Conservation (phyloP, 352 stramenopile species). For the Phytophthora pinifolia region DNA sequence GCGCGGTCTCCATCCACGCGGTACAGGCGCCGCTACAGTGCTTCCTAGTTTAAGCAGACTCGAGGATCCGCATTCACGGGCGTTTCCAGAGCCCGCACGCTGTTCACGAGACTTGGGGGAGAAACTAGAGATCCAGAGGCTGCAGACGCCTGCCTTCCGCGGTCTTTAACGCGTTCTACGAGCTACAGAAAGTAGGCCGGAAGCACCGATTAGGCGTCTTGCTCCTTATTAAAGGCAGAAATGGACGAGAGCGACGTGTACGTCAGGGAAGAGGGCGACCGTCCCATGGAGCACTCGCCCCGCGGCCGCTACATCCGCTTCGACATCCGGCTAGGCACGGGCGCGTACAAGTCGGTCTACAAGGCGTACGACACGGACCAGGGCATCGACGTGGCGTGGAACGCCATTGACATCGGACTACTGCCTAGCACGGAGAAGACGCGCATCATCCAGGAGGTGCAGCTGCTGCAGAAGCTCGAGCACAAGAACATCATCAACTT, state of each 20-base stretch:
- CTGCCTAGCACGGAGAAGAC: conserved; percentile 95
- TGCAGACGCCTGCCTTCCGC: not conserved
- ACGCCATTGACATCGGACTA: conserved; percentile 96
- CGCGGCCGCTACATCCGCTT: conserved; percentile 87
- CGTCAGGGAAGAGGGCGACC: conserved; percentile 72
- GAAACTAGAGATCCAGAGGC: not conserved
- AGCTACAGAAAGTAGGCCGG: conserved; percentile 10
- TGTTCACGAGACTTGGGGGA: not conserved
- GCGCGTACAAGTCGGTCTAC: conserved; percentile 92
- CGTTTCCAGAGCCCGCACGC: conserved; percentile 6
- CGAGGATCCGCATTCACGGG: not conserved
- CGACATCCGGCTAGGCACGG: conserved; percentile 78
- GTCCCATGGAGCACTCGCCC: conserved; percentile 74
- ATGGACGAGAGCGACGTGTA: conserved; percentile 78
- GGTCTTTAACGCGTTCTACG: conserved; percentile 2
- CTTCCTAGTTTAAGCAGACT: not conserved
- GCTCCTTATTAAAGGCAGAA: conserved; percentile 5
- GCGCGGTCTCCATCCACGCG: conserved; percentile 13
- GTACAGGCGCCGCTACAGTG: conserved; percentile 21
- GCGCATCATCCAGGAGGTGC: conserved; percentile 97
- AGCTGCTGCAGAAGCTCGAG: conserved; percentile 96
- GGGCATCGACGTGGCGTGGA: conserved; percentile 99
- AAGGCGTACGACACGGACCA: conserved; percentile 98
- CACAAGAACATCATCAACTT: conserved; percentile 99
- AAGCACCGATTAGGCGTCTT: not conserved